These are phyloP conservation scores for Penicillium lividum DNA, from an alignment of 495 filamentous ascomycete genomes.

Conservation along the genomic window DNA sequence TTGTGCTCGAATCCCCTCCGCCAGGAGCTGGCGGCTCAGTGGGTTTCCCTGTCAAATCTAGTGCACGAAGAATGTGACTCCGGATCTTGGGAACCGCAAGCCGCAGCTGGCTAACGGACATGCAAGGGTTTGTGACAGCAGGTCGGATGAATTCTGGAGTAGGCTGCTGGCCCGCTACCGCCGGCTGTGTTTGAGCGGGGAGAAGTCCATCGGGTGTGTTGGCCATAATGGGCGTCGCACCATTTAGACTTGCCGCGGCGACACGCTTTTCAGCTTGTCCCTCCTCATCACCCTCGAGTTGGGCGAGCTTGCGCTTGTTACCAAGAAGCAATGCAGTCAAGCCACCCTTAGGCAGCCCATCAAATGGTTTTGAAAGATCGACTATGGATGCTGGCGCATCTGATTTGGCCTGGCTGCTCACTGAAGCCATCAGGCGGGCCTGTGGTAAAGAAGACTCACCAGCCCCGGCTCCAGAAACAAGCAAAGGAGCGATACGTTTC, in stretches of 20 bases:
- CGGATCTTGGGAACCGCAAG: slow-evolving; percentile 88
- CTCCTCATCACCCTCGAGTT: slow-evolving; percentile 67
- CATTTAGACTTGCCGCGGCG: slow-evolving; percentile 55
- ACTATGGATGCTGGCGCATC: slow-evolving; percentile 83
- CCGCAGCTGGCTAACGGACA: slow-evolving; percentile 81
- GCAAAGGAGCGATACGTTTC: slow-evolving; percentile 88
- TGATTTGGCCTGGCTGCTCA: slow-evolving; percentile 55
- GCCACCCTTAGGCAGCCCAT: slow-evolving; percentile 89
- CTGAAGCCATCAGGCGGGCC: slow-evolving; percentile 73
- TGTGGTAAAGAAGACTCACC: slow-evolving; percentile 87
- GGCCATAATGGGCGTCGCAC: slow-evolving; percentile 70
- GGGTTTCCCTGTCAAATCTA: slow-evolving; percentile 47
- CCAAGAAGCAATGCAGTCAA: slow-evolving; percentile 82
- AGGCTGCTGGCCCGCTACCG: slow-evolving; percentile 60
- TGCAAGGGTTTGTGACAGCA: slow-evolving; percentile 77
- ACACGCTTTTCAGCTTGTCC: slow-evolving; percentile 65
- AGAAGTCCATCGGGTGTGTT: slow-evolving; percentile 78
- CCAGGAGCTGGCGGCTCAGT: slow-evolving; percentile 45
- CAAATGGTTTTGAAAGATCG: slow-evolving; percentile 91
- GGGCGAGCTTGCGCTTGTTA: slow-evolving; percentile 83
- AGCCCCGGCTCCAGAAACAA: slow-evolving; percentile 81
- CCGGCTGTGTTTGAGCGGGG: slow-evolving; percentile 57
- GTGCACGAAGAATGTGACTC: slow-evolving; percentile 66
- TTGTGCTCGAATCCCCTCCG: slow-evolving; percentile 55
- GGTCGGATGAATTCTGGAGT: slow-evolving; percentile 88